Conservation (phyloP, 192 early-diverging fungal genomes). For the Podila epicladia region DNA sequence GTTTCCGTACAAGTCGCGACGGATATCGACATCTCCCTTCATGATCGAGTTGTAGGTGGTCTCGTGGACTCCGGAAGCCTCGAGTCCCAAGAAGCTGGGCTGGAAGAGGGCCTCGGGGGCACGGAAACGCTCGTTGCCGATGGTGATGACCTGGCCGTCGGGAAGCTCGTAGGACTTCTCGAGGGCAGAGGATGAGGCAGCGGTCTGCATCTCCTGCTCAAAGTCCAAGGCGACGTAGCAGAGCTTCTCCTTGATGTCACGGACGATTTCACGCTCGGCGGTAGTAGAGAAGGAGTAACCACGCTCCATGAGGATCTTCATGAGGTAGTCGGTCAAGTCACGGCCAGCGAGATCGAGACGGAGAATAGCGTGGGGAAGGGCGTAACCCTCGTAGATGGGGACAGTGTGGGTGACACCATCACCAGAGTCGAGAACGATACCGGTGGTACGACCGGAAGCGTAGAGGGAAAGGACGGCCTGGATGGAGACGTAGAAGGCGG, state of each 20-base stretch:
- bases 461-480: no score
- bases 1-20: constrained; percentile 95
- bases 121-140: constrained; percentile 98
- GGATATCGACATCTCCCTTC: constrained; percentile 97
- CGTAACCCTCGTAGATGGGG: constrained; percentile 98
- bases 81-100: constrained; percentile 91
- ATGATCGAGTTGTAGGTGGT: constrained; percentile 97
- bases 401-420: constrained; percentile 98
- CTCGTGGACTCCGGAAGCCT: constrained; percentile 95
- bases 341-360: constrained; percentile 97
- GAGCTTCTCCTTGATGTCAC: constrained; percentile 99
- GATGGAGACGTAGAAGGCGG: no score
- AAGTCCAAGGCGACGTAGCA: constrained; percentile 98
- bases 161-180: constrained; percentile 99
- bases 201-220: constrained; percentile 98
- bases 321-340: constrained; percentile 95
- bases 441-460: constrained; percentile 95
- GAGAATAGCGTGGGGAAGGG: constrained; percentile 95
- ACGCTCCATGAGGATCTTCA: constrained; percentile 94
- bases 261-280: constrained; percentile 97
- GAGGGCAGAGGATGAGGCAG: constrained; percentile 88
- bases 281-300: constrained; percentile 97
- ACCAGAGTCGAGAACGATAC: constrained; percentile 98
- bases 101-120: constrained; percentile 98
- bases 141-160: constrained; percentile 98